Evolutionary conservation across 2,329 filamentous ascomycete species (phyloP), one percentile per base, ranked within the genome.

Genomic region (Botrytis cinerea): DNA sequence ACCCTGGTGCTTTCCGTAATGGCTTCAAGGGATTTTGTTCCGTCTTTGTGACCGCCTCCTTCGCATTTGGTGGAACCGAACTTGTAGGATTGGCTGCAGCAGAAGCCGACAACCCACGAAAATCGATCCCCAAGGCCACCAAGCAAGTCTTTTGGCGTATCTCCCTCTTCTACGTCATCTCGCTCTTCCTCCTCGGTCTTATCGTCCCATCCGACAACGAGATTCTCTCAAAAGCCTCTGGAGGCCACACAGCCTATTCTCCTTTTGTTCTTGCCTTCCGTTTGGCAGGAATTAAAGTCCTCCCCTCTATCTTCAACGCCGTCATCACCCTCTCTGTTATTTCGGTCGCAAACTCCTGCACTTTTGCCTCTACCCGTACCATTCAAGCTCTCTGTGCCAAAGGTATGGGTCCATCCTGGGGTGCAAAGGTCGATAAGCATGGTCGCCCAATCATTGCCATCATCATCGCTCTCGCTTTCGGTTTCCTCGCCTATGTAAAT

Each of bases 111-210:
- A 93, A 94, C 79, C 92, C 92, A 16, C 87, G 91, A 74, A 93
- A 95, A 81, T 92, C 91, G 1, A 87, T 98, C 1, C 95, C 95
- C 0, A 94, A 90, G 0, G 95, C 95, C 14, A 91, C 96, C 78
- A 97, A 97, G 84, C 94, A 97, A 81, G 94, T 97, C 28, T 97
- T 97, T 83, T 98, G 95, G 94, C 91, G 95, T 79, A 97, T 97
- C 80, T 89, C 91, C 16, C 87, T 97, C 25, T 81, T 98, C 85
- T 98, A 97, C 84, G 86, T 98, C 68, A 89, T 97, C 60, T 92
- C 93, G 0, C 87, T 98, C 22, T 90, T 91, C 28, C 84, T 98
- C 8, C 89, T 98, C 74, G 94, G 95, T 61, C 87, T 97, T 1
- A 87, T 97, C 9, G 93, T 98, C 0, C 92, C 91, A 0, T 94